phyloP scores from a whole-genome alignment of 108 stramenopile genomes.

The Conticribra weissflogii region DNA sequence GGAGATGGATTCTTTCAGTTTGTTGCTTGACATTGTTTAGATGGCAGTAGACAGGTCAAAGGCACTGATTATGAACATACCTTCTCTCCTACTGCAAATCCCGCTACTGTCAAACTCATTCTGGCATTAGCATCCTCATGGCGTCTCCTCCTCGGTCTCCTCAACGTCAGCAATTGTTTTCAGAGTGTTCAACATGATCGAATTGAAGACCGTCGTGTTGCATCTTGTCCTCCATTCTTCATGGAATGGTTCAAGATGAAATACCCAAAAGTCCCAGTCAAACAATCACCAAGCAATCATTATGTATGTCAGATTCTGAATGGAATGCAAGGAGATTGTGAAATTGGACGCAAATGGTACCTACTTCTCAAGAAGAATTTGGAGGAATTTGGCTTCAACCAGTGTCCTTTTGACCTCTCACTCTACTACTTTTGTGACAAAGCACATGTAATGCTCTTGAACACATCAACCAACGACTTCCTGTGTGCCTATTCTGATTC shows the following conservation, averaged over 20 bases:
- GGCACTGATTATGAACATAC: constrained; percentile 15
- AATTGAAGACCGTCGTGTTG: neutral
- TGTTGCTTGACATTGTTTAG: constrained; percentile 5
- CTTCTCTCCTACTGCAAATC: constrained; percentile 12
- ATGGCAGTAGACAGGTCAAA: constrained; percentile 14
- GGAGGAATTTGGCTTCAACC: constrained; percentile 1
- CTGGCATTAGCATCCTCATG: neutral
- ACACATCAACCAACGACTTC: constrained; percentile 31
- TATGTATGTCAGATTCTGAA: constrained; percentile 9
- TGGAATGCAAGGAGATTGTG: constrained; percentile 21
- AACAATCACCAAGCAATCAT: neutral
- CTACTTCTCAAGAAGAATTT: neutral
- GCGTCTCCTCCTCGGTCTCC: neutral
- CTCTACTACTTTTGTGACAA: constrained; percentile 1
- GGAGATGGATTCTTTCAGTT: neutral
- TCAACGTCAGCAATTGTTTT: constrained; percentile 15
- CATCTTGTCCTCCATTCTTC: neutral
- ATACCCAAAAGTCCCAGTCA: neutral
- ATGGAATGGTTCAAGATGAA: constrained; percentile 5
- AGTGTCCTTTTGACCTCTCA: constrained; percentile 4
- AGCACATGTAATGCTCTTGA: constrained; percentile 1
- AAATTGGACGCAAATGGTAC: constrained; percentile 22
- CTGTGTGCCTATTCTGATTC: constrained; percentile 3
- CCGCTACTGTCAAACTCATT: neutral
- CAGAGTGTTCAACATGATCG: too few species aligned